These are phyloP conservation scores for Chrysopogon serrulatus DNA, from an alignment of 176 grass and related monocot species.

Conservation along the genomic window DNA sequence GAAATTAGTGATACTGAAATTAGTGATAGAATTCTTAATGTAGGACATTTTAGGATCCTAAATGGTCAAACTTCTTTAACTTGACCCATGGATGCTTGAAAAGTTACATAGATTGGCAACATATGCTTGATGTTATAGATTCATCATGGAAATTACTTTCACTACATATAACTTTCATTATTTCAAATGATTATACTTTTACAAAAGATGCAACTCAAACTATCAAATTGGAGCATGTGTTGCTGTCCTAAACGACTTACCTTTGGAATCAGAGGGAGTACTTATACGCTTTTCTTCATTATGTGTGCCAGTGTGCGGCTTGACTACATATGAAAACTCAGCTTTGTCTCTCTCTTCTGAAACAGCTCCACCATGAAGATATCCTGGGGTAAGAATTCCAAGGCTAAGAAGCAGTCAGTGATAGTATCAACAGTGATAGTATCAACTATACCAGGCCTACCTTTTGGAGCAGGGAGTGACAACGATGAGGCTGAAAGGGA, in stretches of 20 bases:
- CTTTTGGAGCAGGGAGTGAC: constrained; percentile 24
- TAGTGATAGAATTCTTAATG: not conserved
- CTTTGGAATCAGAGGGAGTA: not conserved
- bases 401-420: not conserved
- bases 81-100: not conserved
- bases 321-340: not conserved
- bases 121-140: not conserved
- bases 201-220: not conserved
- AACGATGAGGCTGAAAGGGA: constrained; percentile 11
- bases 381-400: constrained; percentile 33
- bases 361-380: constrained; percentile 39
- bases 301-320: not conserved
- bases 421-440: not conserved
- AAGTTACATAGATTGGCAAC: not conserved
- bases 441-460: constrained; percentile 28
- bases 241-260: not conserved
- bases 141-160: not conserved
- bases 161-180: not conserved
- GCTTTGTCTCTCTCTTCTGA: not conserved
- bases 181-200: not conserved
- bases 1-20: not conserved
- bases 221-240: not conserved
- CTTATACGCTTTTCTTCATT: not conserved
- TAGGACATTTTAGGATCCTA: not conserved
- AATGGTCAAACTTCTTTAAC: not conserved